Base-by-base conservation (phyloP, 805 yeast genomes). In the Saccharomycopsis sp. region DNA sequence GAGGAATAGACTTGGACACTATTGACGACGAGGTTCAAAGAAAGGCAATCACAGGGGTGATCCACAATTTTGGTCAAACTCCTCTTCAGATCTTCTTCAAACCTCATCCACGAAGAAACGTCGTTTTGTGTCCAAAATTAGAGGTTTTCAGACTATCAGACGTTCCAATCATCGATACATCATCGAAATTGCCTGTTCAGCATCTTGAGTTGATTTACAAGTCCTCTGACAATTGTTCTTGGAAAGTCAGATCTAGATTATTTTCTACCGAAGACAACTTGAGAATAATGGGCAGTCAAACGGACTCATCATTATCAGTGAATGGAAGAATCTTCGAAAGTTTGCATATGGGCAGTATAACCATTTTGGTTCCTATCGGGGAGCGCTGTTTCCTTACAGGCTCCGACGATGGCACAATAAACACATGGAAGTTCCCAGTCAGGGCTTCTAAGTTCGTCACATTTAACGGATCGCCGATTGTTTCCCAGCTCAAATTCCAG, bases 41-140 rank as follows among this genome's bases (percentile, higher is more conserved):
- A 62, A 75, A 83, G 44, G 92, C 96, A 0, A 77, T 87, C 2
- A 86, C 89, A 21, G 91, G 96, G 1, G 87, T 87, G 64, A 90
- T 90, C 54, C 94, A 91, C 67, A 90, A 90, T 69, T 90, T 90
- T 75, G 97, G 97, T 0, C 97, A 90, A 67, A 90, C 96, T 0
- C 97, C 97, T 1, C 66, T 79, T 53, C 88, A 86, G 64, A 72
- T 91, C 9, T 89, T 91, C 64, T 73, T 72, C 16, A 79, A 78
- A 54, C 85, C 91, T 0, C 97, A 90, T 68, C 85, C 87, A 0
- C 62, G 66, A 24, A 74, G 77, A 56, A 80, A 74, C 1, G 69
- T 71, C 0, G 62, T 72, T n/a, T 70, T 72, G 21, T 57, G 69
- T 24, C 71, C 84, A 1, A 66, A 67, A 41, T 65, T 74, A 37